Base-by-base conservation (phyloP, 1,284 basidiomycete species). In the Ustilago tritici region DNA sequence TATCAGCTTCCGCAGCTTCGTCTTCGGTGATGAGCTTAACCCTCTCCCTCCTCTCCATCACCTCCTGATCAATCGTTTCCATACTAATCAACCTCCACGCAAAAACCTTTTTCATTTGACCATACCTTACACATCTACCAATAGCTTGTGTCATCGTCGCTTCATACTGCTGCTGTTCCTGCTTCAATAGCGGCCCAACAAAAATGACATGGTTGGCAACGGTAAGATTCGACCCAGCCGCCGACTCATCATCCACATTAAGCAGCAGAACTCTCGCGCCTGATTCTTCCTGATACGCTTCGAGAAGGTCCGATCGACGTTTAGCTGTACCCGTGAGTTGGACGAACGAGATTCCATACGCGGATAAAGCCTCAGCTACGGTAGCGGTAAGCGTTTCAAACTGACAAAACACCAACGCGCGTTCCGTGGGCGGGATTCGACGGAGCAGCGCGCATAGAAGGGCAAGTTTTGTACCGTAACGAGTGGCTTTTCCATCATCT, bases 181-280 rank as follows among this genome's bases (percentile, higher is more conserved):
- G 87, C 92, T 93, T 90, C 23, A 95, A 91, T 38, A 98, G 89
- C 3, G 95, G 95, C 4, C 93, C 95, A 58, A 98, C 88, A 89
- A 98, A 98, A 84, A 98, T 92, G 40, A 94, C 95, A 82, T 96
- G 94, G 87, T 95, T 98, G 15, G 95, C 95, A 19, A 91, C 92
- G 1, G 95, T 97, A 82, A 98, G 87, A 85, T 98, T 98, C 73
- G 76, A 93, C 92, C 95, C 95, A 57, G 94, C 94, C 2, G 95
- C 95, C 69, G 92, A 94, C 84, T 96, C 94, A 86, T 96, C 94
- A 89, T 93, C 95, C 72, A 96, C 92, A 81, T 94, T 94, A 69
- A 98, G 88, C 61, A 98, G 88, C 36, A 98, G 88, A 2, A 97
- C 94, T 10, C 93, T 91, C 76, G 85, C 83, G 2, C 79, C 66